Conservation (phyloP, 208 protist species). For the Novymonas esmeraldas region DNA sequence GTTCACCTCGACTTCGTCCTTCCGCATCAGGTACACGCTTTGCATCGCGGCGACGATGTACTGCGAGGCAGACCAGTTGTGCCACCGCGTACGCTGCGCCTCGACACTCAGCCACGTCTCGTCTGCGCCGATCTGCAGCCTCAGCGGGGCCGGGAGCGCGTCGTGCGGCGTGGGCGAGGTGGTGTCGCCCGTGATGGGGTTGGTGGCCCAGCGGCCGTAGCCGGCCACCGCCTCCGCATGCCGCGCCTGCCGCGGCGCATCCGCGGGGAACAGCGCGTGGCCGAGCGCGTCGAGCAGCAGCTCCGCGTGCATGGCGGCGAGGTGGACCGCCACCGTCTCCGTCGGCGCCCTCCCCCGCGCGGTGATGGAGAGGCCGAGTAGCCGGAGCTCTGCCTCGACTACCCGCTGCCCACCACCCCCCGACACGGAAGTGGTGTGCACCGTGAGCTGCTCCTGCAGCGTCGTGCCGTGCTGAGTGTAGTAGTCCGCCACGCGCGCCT, state of each 20-base stretch:
- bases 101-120: conserved; percentile 59
- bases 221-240: conserved; percentile 58
- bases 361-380: conserved; percentile 36
- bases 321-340: conserved; percentile 56
- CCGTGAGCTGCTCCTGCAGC: conserved; percentile 38
- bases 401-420: conserved; percentile 43
- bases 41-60: conserved; percentile 38
- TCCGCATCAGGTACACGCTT: conserved; percentile 50
- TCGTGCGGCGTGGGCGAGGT: conserved; percentile 40
- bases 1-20: conserved; percentile 67
- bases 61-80: conserved; percentile 50
- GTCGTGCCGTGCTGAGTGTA: conserved; percentile 56
- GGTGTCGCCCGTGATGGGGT: conserved; percentile 36
- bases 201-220: conserved; percentile 76
- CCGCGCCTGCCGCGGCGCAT: conserved; percentile 48
- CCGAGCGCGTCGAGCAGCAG: conserved; percentile 75
- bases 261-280: conserved; percentile 57
- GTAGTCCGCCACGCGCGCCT: conserved; percentile 61
- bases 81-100: conserved; percentile 10
- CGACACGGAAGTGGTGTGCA: conserved; percentile 33
- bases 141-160: conserved; percentile 70
- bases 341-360: conserved; percentile 66
- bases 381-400: conserved; percentile 58
- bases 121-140: conserved; percentile 71
- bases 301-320: conserved; percentile 86